Conservation (phyloP, 805 yeast species). For the Ascoidea rubescens region DNA sequence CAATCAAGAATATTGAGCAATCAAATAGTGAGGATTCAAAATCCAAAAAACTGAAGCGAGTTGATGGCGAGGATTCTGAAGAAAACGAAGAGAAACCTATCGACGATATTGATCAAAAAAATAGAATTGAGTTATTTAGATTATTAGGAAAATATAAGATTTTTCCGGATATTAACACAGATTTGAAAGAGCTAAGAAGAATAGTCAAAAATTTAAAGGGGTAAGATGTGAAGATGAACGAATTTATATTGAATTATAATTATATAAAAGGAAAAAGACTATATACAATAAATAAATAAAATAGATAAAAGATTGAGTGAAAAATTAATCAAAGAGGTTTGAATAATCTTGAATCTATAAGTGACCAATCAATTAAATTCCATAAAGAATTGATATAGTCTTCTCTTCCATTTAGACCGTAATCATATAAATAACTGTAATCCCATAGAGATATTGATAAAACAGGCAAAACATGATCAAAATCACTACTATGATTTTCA, state of each 20-base stretch:
- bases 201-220: not conserved
- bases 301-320: no score
- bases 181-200: not conserved
- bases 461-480: conserved; percentile 57
- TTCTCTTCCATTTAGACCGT: conserved; percentile 64
- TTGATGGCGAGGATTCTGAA: not conserved
- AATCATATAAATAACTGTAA: conserved; percentile 73
- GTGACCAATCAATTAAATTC: conserved; percentile 75
- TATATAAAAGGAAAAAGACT: no score
- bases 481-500: not conserved
- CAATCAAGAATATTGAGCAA: not conserved
- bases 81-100: not conserved
- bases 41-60: not conserved
- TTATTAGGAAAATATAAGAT: not conserved
- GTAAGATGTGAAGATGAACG: no score
- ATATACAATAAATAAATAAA: no score
- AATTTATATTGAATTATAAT: no score
- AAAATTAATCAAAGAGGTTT: not conserved
- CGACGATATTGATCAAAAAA: not conserved
- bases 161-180: not conserved
- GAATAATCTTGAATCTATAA: conserved; percentile 34
- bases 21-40: not conserved
- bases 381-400: conserved; percentile 63
- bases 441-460: conserved; percentile 81
- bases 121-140: not conserved